Evolutionary conservation across 176 grass and related monocot species (phyloP), one percentile per base, ranked within the genome.

Genomic region (Pharus latifolius): DNA sequence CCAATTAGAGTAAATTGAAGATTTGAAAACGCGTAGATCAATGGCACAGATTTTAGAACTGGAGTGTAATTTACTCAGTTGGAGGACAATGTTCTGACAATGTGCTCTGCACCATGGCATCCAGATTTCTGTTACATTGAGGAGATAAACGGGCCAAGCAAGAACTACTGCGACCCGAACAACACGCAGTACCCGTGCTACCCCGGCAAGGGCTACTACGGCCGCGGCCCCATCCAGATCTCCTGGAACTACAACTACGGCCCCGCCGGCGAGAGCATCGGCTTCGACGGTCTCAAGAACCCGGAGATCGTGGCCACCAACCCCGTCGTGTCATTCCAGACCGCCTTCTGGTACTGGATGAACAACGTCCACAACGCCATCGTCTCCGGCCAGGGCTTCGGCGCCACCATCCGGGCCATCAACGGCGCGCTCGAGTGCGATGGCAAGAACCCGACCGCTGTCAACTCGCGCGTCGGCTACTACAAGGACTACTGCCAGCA

Each of bases 201-300:
- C 43, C 45, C 25, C 2, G 93, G 89, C 12, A 89, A 92, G 32
- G 80, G 83, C 0, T 97, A 97, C 93, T 90, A 90, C 56, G 93
- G 93, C 5, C 86, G 93, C 0, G 86, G 86, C 2, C 89, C 93
- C 16, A 69, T 97, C 57, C 89, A 97, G 49, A 59, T 97, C 16
- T 90, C 93, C 3, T 92, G 93, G 93, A 97, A 97, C 83, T 97
- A 7, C 73, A 96, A 96, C 77, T 96, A 96, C 57, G 88, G 92
- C 2, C 77, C 88, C 3, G 92, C 92, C 1, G 92, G 93, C 12
- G 0, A 73, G 29, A 88, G 83, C 83, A 82, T 96, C 60, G 93
- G 93, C 7, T 96, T 96, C 78, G 80, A 96, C 73, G 93, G 93
- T 33, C 49, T 96, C 1, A 48, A 49, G 26, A 78, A 87, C 26